Percentiles rank a stretch among this genome's conserved stretches.
Conservation (phyloP, 225 moss, liverwort and hornwort species). For the Sphagnum contortum region DNA sequence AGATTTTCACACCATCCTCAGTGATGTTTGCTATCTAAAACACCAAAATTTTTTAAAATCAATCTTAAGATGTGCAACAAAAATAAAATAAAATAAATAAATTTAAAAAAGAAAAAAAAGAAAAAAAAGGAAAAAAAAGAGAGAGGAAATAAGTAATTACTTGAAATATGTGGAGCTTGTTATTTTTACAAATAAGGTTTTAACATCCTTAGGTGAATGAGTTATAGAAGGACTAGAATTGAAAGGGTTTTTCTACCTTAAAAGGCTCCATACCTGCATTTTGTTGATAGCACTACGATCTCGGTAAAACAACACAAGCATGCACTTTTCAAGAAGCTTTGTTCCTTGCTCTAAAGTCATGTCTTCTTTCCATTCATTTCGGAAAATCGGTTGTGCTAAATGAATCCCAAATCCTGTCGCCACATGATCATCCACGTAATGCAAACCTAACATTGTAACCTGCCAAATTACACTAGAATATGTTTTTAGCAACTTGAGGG, state of each 20-base stretch:
- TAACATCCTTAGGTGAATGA: too few relatives aligned
- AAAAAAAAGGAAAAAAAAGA: background rate
- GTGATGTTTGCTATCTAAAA: slow-evolving; percentile 76
- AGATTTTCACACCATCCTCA: slow-evolving; percentile 53
- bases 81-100: too few relatives aligned
- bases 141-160: too few relatives aligned
- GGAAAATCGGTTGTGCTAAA: slow-evolving; percentile 80
- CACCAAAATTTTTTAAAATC: background rate
- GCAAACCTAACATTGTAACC: slow-evolving; percentile 95
- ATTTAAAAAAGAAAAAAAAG: too few relatives aligned
- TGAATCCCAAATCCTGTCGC: slow-evolving; percentile 87
- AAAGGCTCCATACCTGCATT: slow-evolving; percentile 42
- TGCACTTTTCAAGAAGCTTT: slow-evolving; percentile 64
- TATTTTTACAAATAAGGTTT: background rate
- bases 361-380: slow-evolving; percentile 74
- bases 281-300: slow-evolving; percentile 88
- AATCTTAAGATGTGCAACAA: background rate
- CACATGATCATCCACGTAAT: slow-evolving; percentile 81
- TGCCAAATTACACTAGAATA: slow-evolving; percentile 4
- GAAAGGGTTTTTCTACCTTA: background rate
- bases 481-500: too few relatives aligned
- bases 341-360: slow-evolving; percentile 84
- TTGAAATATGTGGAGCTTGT: background rate
- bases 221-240: too few relatives aligned
- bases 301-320: slow-evolving; percentile 78